Conservation (phyloP, 345 rosid genomes). For the Hirschfeldia incana region DNA sequence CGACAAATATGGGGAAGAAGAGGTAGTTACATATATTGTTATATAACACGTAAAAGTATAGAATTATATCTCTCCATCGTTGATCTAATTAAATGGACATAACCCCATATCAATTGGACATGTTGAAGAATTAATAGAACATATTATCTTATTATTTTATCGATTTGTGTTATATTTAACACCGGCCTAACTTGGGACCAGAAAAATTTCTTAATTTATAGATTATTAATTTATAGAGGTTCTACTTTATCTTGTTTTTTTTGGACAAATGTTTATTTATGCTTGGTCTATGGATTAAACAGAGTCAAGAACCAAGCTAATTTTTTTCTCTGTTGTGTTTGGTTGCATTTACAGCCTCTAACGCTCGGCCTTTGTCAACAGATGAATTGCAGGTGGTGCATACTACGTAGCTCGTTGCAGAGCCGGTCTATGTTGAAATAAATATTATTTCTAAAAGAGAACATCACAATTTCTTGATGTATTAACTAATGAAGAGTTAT, state of each 20-base stretch:
- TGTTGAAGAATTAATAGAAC: too few relatives aligned
- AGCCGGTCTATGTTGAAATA: background rate
- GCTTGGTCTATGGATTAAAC: background rate
- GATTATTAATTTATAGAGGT: too few relatives aligned
- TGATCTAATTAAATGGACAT: too few relatives aligned
- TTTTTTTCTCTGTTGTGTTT: background rate
- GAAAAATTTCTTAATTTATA: too few relatives aligned
- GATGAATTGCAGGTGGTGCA: background rate
- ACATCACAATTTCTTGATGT: background rate
- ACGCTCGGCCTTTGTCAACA: background rate
- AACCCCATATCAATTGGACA: too few relatives aligned
- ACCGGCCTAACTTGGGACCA: too few relatives aligned
- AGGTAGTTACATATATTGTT: too few relatives aligned
- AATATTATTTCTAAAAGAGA: background rate
- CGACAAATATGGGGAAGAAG: too few relatives aligned
- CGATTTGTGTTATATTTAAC: too few relatives aligned
- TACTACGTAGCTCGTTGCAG: background rate
- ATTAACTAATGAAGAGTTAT: background rate
- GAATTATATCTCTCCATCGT: too few relatives aligned
- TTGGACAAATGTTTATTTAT: background rate
- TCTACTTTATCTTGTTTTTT: background rate
- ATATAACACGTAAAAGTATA: too few relatives aligned
- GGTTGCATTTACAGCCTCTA: background rate
- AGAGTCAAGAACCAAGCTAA: slow-evolving; percentile 8
- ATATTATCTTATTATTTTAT: too few relatives aligned